These are phyloP conservation scores for Fusarium heterosporum DNA, from an alignment of 2,329 filamentous ascomycete genomes.

Conservation along the genomic window DNA sequence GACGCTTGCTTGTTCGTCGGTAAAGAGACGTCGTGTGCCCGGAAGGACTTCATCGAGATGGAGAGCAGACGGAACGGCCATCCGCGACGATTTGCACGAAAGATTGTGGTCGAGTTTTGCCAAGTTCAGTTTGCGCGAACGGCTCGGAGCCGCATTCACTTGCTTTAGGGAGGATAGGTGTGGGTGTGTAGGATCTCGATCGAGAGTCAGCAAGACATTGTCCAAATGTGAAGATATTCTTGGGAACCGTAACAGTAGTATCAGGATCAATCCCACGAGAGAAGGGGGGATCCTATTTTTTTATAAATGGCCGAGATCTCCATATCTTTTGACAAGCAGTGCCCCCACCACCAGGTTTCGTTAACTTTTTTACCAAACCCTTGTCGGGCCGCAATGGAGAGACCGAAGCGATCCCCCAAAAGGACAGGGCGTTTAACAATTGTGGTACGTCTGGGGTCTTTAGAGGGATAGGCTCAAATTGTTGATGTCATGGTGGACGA, in stretches of 20 bases:
- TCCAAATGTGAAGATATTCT: constrained; percentile 7
- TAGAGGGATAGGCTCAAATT: constrained; percentile 12
- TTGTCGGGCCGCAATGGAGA: constrained; percentile 40
- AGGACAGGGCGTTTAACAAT: constrained; percentile 20
- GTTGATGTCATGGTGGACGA: constrained; percentile 37
- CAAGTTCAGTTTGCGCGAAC: constrained; percentile 25
- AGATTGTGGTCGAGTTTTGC: constrained; percentile 8
- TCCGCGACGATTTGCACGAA: constrained; percentile 22
- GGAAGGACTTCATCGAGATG: constrained; percentile 45
- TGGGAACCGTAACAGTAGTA: neutral
- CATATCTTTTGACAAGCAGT: constrained; percentile 12
- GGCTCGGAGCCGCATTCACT: constrained; percentile 41
- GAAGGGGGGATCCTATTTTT: constrained; percentile 13
- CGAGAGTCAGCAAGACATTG: constrained; percentile 40
- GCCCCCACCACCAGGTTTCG: constrained; percentile 18
- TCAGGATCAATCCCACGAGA: neutral
- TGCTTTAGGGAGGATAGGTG: constrained; percentile 39
- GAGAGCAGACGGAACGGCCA: constrained; percentile 38
- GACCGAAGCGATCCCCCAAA: constrained; percentile 31
- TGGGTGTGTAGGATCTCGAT: constrained; percentile 28
- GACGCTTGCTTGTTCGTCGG: constrained; percentile 44
- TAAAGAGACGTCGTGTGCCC: constrained; percentile 48
- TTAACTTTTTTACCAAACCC: constrained; percentile 1
- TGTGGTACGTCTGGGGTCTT: constrained; percentile 30
- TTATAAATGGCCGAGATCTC: constrained; percentile 24